Base-by-base conservation (phyloP, 2,329 filamentous ascomycete species). In the Alternaria sp. region DNA sequence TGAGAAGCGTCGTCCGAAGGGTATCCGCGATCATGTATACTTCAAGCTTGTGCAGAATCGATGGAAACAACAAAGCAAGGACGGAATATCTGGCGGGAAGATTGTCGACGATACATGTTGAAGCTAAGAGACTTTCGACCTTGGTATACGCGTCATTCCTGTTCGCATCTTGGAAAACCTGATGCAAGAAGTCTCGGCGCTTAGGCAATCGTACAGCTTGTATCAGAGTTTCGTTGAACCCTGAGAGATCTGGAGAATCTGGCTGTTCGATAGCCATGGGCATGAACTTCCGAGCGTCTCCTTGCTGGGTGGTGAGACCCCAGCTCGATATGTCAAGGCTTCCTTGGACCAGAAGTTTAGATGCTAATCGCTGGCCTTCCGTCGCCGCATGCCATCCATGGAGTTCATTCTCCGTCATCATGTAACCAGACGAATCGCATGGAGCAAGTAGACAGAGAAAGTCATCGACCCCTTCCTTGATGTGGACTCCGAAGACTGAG, bases 41-140 rank as follows among this genome's bases (percentile, higher is more conserved):
- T 62, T 90, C 90, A 2, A 94, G 68, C n/a, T 85, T 85, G 64
- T 92, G 86, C 14, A 90, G 79, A 34, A 97, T 86, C 0, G 87
- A 88, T 0, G 93, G 92, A 5, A 95, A 82, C 36, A 95, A 81
- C 52, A 89, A 75, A 0, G 83, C 82, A 60, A 87, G 80, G 17
- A 80, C 71, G 0, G 81, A 77, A 61, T 83, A 82, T 11, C 67
- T 60, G 0, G 75, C 64, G 1, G 85, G 83, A 1, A 86, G 69
- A 21, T 72, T 77, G 40, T 81, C 78, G 23, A 83, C 72, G 0
- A 71, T 81, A 53, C 86, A 86, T n/a, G 77, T 77, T 0, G 77
- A 64, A 2, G 80, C 70, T 0, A 84, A 83, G 3, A 88, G 71
- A 5, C 83, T 79, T 5, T 78, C 66, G 81, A 84, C 33, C 66